phyloP scores from a whole-genome alignment of 2,329 filamentous ascomycete species.

The Apiospora phragmitis region DNA sequence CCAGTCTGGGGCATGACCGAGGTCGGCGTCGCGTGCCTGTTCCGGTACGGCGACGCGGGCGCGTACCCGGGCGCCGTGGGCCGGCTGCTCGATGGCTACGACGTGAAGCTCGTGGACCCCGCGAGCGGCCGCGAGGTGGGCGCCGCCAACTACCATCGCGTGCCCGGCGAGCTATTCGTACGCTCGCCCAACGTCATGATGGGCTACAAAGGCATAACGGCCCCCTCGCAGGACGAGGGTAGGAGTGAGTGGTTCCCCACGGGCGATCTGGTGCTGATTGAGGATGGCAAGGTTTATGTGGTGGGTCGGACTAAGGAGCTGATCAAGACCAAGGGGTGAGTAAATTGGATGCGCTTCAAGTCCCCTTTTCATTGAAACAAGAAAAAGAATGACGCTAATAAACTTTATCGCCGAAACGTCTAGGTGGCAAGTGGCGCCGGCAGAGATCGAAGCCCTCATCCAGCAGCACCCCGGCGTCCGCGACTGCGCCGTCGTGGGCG shows the following conservation, averaged over 20 bases:
- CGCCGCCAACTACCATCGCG: too few relatives aligned
- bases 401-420: neutral
- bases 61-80: constrained; percentile 49
- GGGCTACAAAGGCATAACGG: neutral
- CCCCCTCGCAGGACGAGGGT: constrained; percentile 23
- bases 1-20: constrained; percentile 59
- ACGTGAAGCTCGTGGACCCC: constrained; percentile 26
- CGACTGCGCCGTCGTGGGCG: constrained; percentile 47
- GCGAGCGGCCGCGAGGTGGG: neutral
- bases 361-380: neutral
- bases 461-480: constrained; percentile 42
- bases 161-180: neutral
- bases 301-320: constrained; percentile 43
- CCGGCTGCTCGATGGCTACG: constrained; percentile 38
- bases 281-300: constrained; percentile 38
- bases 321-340: constrained; percentile 46
- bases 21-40: constrained; percentile 44
- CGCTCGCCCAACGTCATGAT: constrained; percentile 4
- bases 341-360: constrained; percentile 9
- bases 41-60: constrained; percentile 34
- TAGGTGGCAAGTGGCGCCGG: constrained; percentile 48
- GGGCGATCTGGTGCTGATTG: constrained; percentile 40
- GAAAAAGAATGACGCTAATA: too few relatives aligned
- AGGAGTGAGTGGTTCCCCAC: constrained; percentile 41
- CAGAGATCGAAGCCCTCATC: constrained; percentile 46